Evolutionary conservation across 805 yeast species (phyloP).

Genomic region (Lipomyces chichibuensis): DNA sequence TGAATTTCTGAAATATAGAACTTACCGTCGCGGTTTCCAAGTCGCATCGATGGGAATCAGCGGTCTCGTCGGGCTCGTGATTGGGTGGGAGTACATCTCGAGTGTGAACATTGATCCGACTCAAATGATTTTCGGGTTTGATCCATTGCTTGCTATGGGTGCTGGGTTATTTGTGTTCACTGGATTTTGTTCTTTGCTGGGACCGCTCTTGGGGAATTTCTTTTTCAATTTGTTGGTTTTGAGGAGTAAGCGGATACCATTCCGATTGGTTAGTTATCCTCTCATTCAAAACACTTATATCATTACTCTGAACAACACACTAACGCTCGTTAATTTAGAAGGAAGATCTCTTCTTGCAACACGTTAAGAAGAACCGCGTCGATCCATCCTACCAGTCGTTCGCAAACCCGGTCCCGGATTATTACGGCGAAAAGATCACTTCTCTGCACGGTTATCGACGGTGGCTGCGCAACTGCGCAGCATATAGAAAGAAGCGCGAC

Average conservation of each 20-base stretch:
- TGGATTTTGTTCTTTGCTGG: constrained; percentile 74
- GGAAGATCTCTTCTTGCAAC: constrained; percentile 74
- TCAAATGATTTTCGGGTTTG: constrained; percentile 81
- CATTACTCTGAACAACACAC: not conserved
- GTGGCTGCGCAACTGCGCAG: constrained; percentile 95
- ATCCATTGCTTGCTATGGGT: constrained; percentile 79
- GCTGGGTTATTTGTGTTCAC: constrained; percentile 75
- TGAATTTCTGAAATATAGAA: constrained; percentile 74
- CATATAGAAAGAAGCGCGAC: constrained; percentile 75
- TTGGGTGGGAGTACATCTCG: constrained; percentile 76
- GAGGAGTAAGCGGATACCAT: constrained; percentile 23
- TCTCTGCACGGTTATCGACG: constrained; percentile 84
- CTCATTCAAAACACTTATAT: not conserved
- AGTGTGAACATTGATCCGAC: constrained; percentile 86
- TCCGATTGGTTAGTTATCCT: constrained; percentile 43
- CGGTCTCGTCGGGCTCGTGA: constrained; percentile 63
- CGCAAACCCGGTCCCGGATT: constrained; percentile 94
- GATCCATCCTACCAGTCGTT: constrained; percentile 90
- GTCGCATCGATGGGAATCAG: constrained; percentile 68
- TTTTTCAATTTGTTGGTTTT: constrained; percentile 53
- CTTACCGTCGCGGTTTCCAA: constrained; percentile 72
- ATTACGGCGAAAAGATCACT: constrained; percentile 94
- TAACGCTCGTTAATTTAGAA: constrained; percentile 46
- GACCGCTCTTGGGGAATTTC: constrained; percentile 78
- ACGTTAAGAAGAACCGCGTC: constrained; percentile 76